A percentile compares a stretch with the other conserved stretches of the same genome.
Conservation (phyloP, 441 rosid species). For the Melastoma candidum region DNA sequence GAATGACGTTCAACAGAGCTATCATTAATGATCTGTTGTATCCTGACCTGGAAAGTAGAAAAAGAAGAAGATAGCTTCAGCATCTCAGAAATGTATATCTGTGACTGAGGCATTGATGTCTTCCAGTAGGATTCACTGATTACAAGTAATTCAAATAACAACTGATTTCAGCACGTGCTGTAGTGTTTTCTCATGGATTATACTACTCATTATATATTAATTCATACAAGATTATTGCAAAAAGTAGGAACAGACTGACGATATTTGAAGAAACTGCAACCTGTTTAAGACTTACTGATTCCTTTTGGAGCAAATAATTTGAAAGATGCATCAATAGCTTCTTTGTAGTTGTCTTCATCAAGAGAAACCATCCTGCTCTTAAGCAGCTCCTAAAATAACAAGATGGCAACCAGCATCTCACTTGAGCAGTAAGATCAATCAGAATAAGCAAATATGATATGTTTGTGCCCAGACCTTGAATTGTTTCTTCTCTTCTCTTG, state of each 20-base stretch:
- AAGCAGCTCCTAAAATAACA: constrained; percentile 55
- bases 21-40: constrained; percentile 49
- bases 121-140: too few relatives aligned
- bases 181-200: too few relatives aligned
- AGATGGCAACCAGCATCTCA: constrained; percentile 15
- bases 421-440: constrained; percentile 8
- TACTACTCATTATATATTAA: too few relatives aligned
- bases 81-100: too few relatives aligned
- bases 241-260: too few relatives aligned
- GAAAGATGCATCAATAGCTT: constrained; percentile 76
- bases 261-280: too few relatives aligned
- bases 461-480: constrained; percentile 50
- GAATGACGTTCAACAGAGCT: constrained; percentile 52
- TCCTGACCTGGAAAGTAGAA: constrained; percentile 41
- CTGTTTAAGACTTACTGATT: constrained; percentile 53
- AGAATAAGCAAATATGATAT: constrained; percentile 9
- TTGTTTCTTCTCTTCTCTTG: constrained; percentile 76
- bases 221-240: too few relatives aligned
- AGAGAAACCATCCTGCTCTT: constrained; percentile 54
- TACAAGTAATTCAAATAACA: too few relatives aligned
- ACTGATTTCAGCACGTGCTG: too few relatives aligned
- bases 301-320: constrained; percentile 84
- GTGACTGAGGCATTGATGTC: too few relatives aligned
- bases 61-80: not conserved
- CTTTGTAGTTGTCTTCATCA: constrained; percentile 89